phyloP scores from a whole-genome alignment of 208 protist species.

The Trypanosoma brucei region DNA sequence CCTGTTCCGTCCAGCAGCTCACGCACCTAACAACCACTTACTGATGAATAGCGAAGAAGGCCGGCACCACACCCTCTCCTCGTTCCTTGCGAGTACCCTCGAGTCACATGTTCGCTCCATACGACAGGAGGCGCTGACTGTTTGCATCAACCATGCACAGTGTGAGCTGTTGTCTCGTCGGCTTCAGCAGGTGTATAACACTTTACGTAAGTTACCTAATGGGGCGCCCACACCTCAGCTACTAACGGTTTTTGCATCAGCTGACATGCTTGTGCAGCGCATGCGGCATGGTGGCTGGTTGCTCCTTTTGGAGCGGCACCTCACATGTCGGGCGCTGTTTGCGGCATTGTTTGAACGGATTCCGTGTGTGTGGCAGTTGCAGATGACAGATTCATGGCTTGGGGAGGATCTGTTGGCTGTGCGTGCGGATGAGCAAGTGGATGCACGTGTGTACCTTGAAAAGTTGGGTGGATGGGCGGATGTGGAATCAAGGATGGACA shows the following conservation, averaged over 20 bases:
- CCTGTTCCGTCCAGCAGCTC: no score
- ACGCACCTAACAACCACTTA: no score
- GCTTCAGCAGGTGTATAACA: constrained; percentile 13
- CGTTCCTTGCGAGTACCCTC: background rate
- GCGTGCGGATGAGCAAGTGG: constrained; percentile 28
- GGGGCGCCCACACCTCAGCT: constrained; percentile 20
- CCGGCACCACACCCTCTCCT: background rate
- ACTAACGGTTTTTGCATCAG: constrained; percentile 20
- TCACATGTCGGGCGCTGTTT: constrained; percentile 49
- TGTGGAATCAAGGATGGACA: background rate
- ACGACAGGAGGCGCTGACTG: constrained; percentile 1
- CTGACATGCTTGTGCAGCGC: constrained; percentile 19
- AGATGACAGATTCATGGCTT: constrained; percentile 38
- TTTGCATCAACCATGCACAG: constrained; percentile 25
- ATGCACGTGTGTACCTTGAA: constrained; percentile 18
- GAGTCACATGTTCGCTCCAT: constrained; percentile 12
- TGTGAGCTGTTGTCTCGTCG: constrained; percentile 17
- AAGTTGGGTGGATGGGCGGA: background rate
- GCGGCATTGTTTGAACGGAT: constrained; percentile 34
- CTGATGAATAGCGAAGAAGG: background rate
- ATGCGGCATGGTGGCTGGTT: constrained; percentile 29
- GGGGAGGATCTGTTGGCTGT: constrained; percentile 32
- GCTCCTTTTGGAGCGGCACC: constrained; percentile 34
- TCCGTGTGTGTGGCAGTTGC: constrained; percentile 48
- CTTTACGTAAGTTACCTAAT: constrained; percentile 12